Conservation (phyloP, 2,329 filamentous ascomycete genomes). For the Gliomastix tumulicola region DNA sequence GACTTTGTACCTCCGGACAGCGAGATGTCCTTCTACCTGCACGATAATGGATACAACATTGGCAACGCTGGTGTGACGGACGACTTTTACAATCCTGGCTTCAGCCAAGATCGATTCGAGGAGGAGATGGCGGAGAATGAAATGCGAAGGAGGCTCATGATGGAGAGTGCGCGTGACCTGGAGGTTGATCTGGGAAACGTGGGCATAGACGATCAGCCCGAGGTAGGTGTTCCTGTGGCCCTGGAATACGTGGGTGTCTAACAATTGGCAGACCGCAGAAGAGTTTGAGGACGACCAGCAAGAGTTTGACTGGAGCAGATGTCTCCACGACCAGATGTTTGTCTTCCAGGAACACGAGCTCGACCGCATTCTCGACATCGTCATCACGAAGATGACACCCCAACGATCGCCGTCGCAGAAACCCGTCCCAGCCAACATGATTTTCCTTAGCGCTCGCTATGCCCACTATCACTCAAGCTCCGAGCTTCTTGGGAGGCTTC, state of each 20-base stretch:
- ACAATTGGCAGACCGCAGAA: slow-evolving; percentile 50
- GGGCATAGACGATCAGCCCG: slow-evolving; percentile 90
- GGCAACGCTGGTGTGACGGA: slow-evolving; percentile 73
- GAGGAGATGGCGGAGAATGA: slow-evolving; percentile 97
- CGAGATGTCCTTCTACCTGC: slow-evolving; percentile 92
- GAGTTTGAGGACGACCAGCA: slow-evolving; percentile 84
- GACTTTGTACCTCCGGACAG: slow-evolving; percentile 94
- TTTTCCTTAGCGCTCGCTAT: slow-evolving; percentile 92
- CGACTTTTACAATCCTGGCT: slow-evolving; percentile 90
- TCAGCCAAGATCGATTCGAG: slow-evolving; percentile 90
- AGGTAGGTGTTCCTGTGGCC: slow-evolving; percentile 48
- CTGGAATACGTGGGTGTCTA: slow-evolving; percentile 5
- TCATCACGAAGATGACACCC: slow-evolving; percentile 97
- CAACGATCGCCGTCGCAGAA: slow-evolving; percentile 96
- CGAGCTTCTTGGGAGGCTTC: slow-evolving; percentile 73
- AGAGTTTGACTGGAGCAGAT: slow-evolving; percentile 93
- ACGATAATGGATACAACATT: slow-evolving; percentile 88
- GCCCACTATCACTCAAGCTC: slow-evolving; percentile 91
- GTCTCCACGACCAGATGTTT: slow-evolving; percentile 98
- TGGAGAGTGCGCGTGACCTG: slow-evolving; percentile 95
- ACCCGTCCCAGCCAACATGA: slow-evolving; percentile 92
- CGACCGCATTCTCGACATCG: slow-evolving; percentile 84
- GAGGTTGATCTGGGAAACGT: slow-evolving; percentile 95
- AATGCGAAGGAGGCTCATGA: slow-evolving; percentile 94
- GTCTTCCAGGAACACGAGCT: slow-evolving; percentile 96